Percentiles rank a stretch among this genome's conserved stretches.
Evolutionary conservation across 805 yeast genomes (phyloP).

Genomic region (Candida maris): DNA sequence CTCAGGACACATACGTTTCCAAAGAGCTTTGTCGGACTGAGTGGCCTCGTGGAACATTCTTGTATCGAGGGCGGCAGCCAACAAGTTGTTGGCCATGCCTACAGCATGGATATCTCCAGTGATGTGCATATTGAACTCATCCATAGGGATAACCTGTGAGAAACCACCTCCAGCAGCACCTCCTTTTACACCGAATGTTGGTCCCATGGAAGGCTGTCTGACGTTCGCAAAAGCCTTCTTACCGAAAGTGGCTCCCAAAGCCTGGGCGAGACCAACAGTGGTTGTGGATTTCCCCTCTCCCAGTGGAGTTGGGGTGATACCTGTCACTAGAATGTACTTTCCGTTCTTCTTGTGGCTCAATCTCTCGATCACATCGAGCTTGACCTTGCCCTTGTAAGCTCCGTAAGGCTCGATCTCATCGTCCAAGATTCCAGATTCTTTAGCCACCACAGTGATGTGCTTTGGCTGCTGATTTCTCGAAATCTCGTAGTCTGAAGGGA

Average conservation of each 20-base stretch:
- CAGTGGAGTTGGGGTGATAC: constrained; percentile 96
- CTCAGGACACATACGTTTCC: constrained; percentile 80
- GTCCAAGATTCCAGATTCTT: constrained; percentile 74
- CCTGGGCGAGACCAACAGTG: constrained; percentile 95
- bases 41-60: constrained; percentile 94
- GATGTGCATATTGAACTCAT: constrained; percentile 94
- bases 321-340: constrained; percentile 87
- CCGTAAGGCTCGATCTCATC: constrained; percentile 87
- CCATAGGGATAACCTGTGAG: constrained; percentile 98
- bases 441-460: constrained; percentile 68
- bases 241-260: constrained; percentile 85
- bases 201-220: constrained; percentile 98
- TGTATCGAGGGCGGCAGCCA: constrained; percentile 96
- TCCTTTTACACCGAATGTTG: constrained; percentile 97
- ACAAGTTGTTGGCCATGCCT: constrained; percentile 85
- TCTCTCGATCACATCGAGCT: constrained; percentile 65
- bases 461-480: constrained; percentile 89
- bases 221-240: constrained; percentile 88
- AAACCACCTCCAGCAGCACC: constrained; percentile 99
- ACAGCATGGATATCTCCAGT: constrained; percentile 98
- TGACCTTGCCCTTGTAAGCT: constrained; percentile 83
- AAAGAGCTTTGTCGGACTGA: constrained; percentile 73
- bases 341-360: constrained; percentile 65
- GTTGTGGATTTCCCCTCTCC: constrained; percentile 99
- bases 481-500: constrained; percentile 88